Percentiles rank a stretch among this genome's conserved stretches.
phyloP scores from a whole-genome alignment of 345 rosid genomes.

The Populus deltoides region DNA sequence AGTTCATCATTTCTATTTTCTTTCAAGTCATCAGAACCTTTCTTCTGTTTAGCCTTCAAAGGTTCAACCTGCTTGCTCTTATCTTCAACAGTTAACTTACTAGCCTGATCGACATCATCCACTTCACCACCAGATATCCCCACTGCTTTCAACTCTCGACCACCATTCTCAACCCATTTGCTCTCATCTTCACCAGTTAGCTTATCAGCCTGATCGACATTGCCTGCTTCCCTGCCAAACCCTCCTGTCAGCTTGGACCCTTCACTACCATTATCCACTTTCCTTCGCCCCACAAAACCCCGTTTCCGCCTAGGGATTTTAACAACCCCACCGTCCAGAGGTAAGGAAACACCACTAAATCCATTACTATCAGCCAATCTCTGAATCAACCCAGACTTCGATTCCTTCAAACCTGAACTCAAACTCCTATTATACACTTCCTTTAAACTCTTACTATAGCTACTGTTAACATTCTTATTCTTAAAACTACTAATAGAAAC shows the following conservation, averaged over 20 bases:
- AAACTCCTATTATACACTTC: conserved; percentile 50
- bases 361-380: conserved; percentile 36
- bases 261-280: conserved; percentile 43
- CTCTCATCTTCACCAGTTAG: conserved; percentile 35
- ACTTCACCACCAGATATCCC: conserved; percentile 35
- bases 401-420: conserved; percentile 30
- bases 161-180: conserved; percentile 19
- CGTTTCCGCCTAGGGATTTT: conserved; percentile 83
- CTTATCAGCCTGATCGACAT: conserved; percentile 35
- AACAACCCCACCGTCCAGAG: conserved; percentile 46
- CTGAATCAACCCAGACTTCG: conserved; percentile 38
- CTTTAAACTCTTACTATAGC: conserved; percentile 42
- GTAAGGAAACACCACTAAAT: conserved; percentile 41
- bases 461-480: conserved; percentile 25
- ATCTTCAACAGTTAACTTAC: conserved; percentile 37
- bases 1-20: conserved; percentile 29
- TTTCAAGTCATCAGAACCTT: conserved; percentile 33
- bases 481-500: conserved; percentile 54
- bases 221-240: conserved; percentile 29
- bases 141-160: conserved; percentile 25
- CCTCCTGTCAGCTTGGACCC: not conserved
- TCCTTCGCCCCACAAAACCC: conserved; percentile 71
- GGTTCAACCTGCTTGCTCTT: conserved; percentile 30
- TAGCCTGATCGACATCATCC: conserved; percentile 33
- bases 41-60: conserved; percentile 38